These are phyloP conservation scores for Boletellus emodensis DNA, from an alignment of 768 basidiomycete genomes.

Conservation along the genomic window DNA sequence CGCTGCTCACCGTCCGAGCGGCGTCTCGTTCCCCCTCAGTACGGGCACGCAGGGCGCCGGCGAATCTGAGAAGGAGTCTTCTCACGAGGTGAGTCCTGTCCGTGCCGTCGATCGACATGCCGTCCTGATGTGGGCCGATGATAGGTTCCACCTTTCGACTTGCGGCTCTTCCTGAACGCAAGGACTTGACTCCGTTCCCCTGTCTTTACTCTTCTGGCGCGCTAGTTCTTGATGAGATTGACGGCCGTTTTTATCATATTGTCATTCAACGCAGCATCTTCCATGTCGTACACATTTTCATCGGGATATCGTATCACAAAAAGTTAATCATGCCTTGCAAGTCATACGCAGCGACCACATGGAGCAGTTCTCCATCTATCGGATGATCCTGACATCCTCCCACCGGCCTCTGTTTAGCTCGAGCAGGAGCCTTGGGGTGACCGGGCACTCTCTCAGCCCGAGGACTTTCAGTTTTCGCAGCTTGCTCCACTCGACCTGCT, in stretches of 20 bases:
- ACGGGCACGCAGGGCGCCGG: conserved; percentile 17
- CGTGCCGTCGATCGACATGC: neutral
- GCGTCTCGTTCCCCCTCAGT: conserved; percentile 43
- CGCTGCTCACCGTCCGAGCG: conserved; percentile 35
- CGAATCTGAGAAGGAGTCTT: conserved; percentile 32
- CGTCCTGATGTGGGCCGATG: neutral
- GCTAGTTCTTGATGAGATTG: neutral
- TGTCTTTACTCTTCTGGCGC: neutral
- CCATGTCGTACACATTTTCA: conserved; percentile 13
- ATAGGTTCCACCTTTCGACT: conserved; percentile 51
- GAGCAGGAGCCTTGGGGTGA: conserved; percentile 39
- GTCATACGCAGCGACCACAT: neutral
- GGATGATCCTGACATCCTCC: conserved; percentile 56
- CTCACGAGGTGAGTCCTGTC: conserved; percentile 34
- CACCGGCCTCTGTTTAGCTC: conserved; percentile 60
- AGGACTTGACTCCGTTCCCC: conserved; percentile 36
- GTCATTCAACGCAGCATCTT: conserved; percentile 13
- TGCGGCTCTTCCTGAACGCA: conserved; percentile 48
- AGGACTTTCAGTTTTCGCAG: conserved; percentile 52
- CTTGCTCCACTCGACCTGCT: conserved; percentile 54
- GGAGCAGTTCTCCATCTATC: conserved; percentile 17
- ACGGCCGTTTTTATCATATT: conserved; percentile 7
- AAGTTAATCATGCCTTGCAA: neutral
- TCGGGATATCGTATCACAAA: conserved; percentile 20
- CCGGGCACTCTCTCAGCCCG: conserved; percentile 51